Base-by-base conservation (phyloP, 352 stramenopile species). In the Phytophthora hibernalis region DNA sequence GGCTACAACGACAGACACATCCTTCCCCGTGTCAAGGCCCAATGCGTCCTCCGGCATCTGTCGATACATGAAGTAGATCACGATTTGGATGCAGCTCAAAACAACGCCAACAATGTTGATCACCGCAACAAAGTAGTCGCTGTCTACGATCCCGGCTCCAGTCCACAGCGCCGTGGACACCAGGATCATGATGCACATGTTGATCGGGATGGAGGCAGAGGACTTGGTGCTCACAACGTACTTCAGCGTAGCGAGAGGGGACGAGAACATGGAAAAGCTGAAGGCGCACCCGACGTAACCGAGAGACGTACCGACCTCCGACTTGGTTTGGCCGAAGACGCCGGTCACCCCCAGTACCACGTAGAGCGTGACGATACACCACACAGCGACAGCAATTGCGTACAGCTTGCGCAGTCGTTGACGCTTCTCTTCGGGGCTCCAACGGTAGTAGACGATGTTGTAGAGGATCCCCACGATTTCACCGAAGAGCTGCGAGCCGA, bases 51-150 rank as follows among this genome's bases (percentile, higher is more conserved):
- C 1, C 18, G 18, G 21, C 44, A 35, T 51, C 22, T 51, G 50
- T 49, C 42, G 38, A 54, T 82, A 91, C 10, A 85, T 48, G 21
- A 74, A 72, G 59, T 84, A 89, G 35, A 91, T 67, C 6, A 72
- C 43, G 45, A 87, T 68, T 48, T 91, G 80, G 9, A 77, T 42
- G 47, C 42, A 37, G 5, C 76, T 76, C 20, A 89, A 68, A 12
- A 70, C 13, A 26, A 83, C 54, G 38, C 72, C 77, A 20, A 88
- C 56, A 11, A 56, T 15, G 13, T 77, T 84, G 13, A 71, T 61
- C 9, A 55, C 28, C 21, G 42, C 56, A 6, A 72, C 64, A 18
- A 72, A 72, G 42, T 61, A 68, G 57, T 72, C 57, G 51, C 22
- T 63, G 13, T 76, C 54, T 13, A 70, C 54, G 50, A 68, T 43